Conservation (phyloP, 2,329 filamentous ascomycete genomes). For the Cryphonectria nitschkei region DNA sequence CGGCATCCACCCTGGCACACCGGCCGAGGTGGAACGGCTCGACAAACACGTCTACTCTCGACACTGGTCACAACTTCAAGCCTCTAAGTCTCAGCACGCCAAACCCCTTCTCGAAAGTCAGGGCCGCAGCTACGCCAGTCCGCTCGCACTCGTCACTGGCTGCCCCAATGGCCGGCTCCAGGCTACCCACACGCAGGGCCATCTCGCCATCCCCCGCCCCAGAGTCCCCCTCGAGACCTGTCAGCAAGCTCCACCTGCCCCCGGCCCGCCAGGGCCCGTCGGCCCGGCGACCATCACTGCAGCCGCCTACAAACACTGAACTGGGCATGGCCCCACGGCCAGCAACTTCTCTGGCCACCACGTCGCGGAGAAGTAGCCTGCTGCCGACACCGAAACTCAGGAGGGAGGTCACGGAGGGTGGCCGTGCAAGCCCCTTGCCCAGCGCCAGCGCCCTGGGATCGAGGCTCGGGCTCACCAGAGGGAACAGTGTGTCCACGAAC, state of each 20-base stretch:
- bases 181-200: constrained; percentile 55
- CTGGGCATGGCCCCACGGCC: constrained; percentile 47
- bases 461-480: constrained; percentile 21
- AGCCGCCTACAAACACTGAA: constrained; percentile 47
- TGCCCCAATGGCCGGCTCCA: constrained; percentile 40
- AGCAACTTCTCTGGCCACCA: constrained; percentile 59
- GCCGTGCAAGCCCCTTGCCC: constrained; percentile 27
- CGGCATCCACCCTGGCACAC: constrained; percentile 51
- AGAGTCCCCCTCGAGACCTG: constrained; percentile 48
- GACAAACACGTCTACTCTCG: constrained; percentile 64
- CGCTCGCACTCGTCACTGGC: constrained; percentile 48
- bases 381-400: constrained; percentile 51
- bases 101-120: constrained; percentile 57
- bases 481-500: constrained; percentile 19
- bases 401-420: constrained; percentile 20
- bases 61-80: constrained; percentile 71
- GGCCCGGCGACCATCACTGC: constrained; percentile 38
- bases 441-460: constrained; percentile 4
- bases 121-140: constrained; percentile 40
- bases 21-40: constrained; percentile 76
- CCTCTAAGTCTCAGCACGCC: constrained; percentile 64
- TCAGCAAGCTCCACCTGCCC: constrained; percentile 52
- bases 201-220: constrained; percentile 54
- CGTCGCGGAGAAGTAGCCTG: constrained; percentile 54
- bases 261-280: constrained; percentile 55